Conservation (phyloP, 2,329 filamentous ascomycete genomes). For the Pezicula rhizophila region DNA sequence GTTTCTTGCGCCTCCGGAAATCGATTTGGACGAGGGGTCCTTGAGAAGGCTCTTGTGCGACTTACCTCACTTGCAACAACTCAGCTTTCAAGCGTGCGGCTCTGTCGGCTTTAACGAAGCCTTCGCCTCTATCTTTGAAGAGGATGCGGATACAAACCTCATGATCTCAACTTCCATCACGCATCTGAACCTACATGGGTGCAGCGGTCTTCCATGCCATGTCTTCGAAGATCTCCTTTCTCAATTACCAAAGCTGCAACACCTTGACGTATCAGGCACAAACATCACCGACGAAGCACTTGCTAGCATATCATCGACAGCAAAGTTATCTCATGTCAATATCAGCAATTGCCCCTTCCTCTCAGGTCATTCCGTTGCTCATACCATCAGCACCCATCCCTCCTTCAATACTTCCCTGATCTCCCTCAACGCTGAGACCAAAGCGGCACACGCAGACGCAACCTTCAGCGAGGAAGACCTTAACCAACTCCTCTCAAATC, state of each 20-base stretch:
- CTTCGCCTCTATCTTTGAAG: not conserved
- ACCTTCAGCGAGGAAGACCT: not conserved
- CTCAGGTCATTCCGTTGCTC: constrained; percentile 57
- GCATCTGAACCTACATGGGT: not conserved
- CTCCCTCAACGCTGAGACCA: not conserved
- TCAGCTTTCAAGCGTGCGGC: not conserved
- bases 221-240: constrained; percentile 55
- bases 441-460: not conserved
- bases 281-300: constrained; percentile 65
- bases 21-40: constrained; percentile 46
- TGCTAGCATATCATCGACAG: constrained; percentile 59
- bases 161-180: not conserved
- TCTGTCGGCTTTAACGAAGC: not conserved
- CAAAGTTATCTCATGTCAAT: constrained; percentile 67
- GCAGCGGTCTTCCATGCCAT: not conserved
- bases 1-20: constrained; percentile 69
- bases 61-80: not conserved
- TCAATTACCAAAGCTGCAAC: constrained; percentile 57
- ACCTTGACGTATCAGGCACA: constrained; percentile 69
- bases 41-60: not conserved
- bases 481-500: not conserved
- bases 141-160: not conserved
- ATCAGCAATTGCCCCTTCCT: constrained; percentile 67
- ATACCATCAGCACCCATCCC: constrained; percentile 60
- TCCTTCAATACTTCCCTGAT: constrained; percentile 2